Base-by-base conservation (phyloP, 177 flowering plant genomes). In the Vitis hybrid region DNA sequence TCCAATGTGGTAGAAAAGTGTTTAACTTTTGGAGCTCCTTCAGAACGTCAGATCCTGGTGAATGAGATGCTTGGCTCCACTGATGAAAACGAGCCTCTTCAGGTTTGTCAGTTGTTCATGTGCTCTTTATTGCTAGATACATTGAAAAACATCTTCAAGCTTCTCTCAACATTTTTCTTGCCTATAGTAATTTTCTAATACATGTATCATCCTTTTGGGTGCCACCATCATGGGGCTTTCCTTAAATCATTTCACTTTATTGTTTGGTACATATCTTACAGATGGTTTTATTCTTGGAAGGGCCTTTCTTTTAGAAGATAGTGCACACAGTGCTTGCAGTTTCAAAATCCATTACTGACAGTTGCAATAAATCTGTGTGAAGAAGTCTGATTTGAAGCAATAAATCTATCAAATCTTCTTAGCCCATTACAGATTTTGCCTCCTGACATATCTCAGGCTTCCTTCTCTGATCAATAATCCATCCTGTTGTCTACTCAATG, bases 1-100 rank as follows among this genome's bases (percentile, higher is more conserved):
- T 92, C 97, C 18, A 92, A 92, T 79, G 97, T 92, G 57, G 85
- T 92, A 48, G 97, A 92, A 74, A 92, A 92, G 70, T 91, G 97
- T 79, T 80, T 92, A 66, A 76, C 88, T 58, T 92, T 88, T 81
- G 93, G 97, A 72, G 85, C 85, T 72, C 86, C 86, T 50, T 69
- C 62, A n/a, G 97, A 92, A 74, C 94, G 96, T 23, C 88, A 89
- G 76, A 65, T 70, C 65, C 75, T 92, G 77, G 97, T 92, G 59
- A 81, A 79, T 73, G 97, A 92, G 85, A 91, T 92, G 91, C 96
- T 92, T 75, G 96, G 94, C 55, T 56, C 91, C 56, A 88, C 91
- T 50, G 97, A 92, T 80, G 97, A 92, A 65, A 91, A 89, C 78
- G 96, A 92, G 68, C 97, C 97, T 62, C 86, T 91, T 72, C 97